Evolutionary conservation across 2,329 filamentous ascomycete genomes (phyloP).

Genomic region (Xylariaceae sp.): DNA sequence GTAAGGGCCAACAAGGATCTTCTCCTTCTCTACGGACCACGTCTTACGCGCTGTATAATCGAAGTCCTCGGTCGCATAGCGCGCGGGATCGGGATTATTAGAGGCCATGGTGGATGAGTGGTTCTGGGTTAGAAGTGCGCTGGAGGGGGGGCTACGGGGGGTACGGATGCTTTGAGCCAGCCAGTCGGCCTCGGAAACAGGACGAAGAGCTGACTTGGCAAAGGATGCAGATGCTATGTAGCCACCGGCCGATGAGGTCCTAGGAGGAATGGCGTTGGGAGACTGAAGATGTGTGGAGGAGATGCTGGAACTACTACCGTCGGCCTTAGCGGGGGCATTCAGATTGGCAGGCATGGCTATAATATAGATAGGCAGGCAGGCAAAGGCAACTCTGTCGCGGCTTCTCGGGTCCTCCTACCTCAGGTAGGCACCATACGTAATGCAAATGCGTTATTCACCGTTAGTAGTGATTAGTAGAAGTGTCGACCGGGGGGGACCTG

Average conservation of each 20-base stretch:
- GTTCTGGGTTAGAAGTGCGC: slow-evolving; percentile 30
- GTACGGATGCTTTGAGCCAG: slow-evolving; percentile 39
- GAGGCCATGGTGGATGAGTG: slow-evolving; percentile 34
- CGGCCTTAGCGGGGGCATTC: slow-evolving; percentile 7
- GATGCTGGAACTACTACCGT: neutral
- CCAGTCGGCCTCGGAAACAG: slow-evolving; percentile 59
- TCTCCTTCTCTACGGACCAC: slow-evolving; percentile 72
- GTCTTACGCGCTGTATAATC: slow-evolving; percentile 45
- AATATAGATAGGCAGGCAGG: neutral
- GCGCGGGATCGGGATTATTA: slow-evolving; percentile 42
- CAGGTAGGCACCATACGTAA: neutral
- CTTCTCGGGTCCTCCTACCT: neutral
- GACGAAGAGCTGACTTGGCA: slow-evolving; percentile 41
- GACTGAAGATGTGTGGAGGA: slow-evolving; percentile 36
- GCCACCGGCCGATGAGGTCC: slow-evolving; percentile 60
- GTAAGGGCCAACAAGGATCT: slow-evolving; percentile 69
- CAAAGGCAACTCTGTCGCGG: neutral
- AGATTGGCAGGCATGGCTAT: slow-evolving; percentile 19
- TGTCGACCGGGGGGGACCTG: no score
- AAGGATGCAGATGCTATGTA: slow-evolving; percentile 34
- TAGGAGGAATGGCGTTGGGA: slow-evolving; percentile 65
- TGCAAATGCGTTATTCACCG: neutral
- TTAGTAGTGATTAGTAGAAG: no score
- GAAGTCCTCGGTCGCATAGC: slow-evolving; percentile 51
- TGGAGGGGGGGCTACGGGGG: slow-evolving; percentile 29